phyloP scores from a whole-genome alignment of 2,329 filamentous ascomycete genomes.

The Ceratocystis colombiana region DNA sequence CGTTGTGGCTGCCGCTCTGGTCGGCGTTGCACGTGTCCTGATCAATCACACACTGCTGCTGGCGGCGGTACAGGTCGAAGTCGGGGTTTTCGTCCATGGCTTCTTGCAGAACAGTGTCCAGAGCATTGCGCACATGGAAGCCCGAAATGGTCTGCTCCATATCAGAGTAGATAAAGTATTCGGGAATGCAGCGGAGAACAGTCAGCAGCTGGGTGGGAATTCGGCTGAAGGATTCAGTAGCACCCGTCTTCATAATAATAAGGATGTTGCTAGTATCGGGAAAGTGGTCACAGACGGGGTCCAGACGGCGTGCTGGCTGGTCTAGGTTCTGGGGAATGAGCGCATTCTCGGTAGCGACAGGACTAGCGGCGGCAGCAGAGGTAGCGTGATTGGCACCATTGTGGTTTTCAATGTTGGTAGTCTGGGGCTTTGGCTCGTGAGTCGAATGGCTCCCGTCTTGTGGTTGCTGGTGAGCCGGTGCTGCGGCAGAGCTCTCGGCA shows the following conservation, averaged over 20 bases:
- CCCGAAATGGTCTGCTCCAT: slow-evolving; percentile 41
- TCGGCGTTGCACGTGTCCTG: slow-evolving; percentile 38
- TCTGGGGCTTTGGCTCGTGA: slow-evolving; percentile 7
- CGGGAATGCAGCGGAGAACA: slow-evolving; percentile 40
- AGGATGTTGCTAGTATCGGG: slow-evolving; percentile 40
- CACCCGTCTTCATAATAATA: slow-evolving; percentile 49
- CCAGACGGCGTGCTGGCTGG: slow-evolving; percentile 27
- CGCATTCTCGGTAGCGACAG: not conserved
- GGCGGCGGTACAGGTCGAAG: slow-evolving; percentile 41
- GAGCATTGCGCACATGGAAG: slow-evolving; percentile 38
- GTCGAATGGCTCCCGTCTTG: not conserved
- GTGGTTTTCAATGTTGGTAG: not conserved
- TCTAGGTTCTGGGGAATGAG: slow-evolving; percentile 22
- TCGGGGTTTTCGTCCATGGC: slow-evolving; percentile 40
- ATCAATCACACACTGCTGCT: slow-evolving; percentile 38
- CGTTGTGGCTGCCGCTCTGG: slow-evolving; percentile 28
- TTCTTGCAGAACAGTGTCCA: slow-evolving; percentile 38
- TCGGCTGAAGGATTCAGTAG: slow-evolving; percentile 43
- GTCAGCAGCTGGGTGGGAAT: slow-evolving; percentile 48
- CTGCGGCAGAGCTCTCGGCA: not conserved
- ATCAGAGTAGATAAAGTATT: slow-evolving; percentile 51
- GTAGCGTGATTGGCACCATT: not conserved
- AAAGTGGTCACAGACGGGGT: slow-evolving; percentile 34
- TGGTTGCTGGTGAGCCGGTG: slow-evolving; percentile 24
- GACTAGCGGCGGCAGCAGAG: slow-evolving; percentile 13